A percentile compares a stretch with the other conserved stretches of the same genome.
Conservation (phyloP, 768 basidiomycete species). For the Crepidotus variabilis region DNA sequence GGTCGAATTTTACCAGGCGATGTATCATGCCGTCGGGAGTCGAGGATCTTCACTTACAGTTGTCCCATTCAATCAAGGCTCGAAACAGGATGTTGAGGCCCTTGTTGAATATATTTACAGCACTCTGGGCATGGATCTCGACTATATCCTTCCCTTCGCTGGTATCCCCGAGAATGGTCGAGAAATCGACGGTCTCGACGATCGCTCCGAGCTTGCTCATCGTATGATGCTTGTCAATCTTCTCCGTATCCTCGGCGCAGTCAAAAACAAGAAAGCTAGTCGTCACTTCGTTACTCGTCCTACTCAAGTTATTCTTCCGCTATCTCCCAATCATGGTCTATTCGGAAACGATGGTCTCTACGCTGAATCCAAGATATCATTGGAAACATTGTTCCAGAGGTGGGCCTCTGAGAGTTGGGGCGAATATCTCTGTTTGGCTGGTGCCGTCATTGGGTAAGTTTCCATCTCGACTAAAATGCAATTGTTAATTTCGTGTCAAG, state of each 20-base stretch:
- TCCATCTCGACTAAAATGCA: background rate
- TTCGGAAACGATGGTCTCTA: constrained; percentile 98
- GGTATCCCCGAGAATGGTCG: constrained; percentile 98
- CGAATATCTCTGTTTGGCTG: constrained; percentile 95
- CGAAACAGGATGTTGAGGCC: constrained; percentile 97
- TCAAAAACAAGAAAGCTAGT: constrained; percentile 97
- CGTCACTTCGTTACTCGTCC: constrained; percentile 96
- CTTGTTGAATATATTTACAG: constrained; percentile 98
- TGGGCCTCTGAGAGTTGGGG: constrained; percentile 99
- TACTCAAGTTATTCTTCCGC: constrained; percentile 95
- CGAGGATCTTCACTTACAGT: constrained; percentile 96
- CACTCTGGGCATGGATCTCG: constrained; percentile 92
- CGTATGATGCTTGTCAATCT: constrained; percentile 99
- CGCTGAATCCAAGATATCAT: constrained; percentile 96
- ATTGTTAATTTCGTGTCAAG: constrained; percentile 31
- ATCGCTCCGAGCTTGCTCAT: constrained; percentile 96
- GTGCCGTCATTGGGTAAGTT: constrained; percentile 93
- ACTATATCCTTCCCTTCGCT: constrained; percentile 98
- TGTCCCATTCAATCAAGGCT: constrained; percentile 99
- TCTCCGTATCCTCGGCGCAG: constrained; percentile 91
- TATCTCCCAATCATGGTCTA: constrained; percentile 96
- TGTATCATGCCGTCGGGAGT: constrained; percentile 94
- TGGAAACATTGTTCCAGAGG: constrained; percentile 97
- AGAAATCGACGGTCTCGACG: constrained; percentile 95
- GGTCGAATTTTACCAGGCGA: constrained; percentile 97